phyloP scores from a whole-genome alignment of 164 flowering plant species.

The Nelumbo lutea region DNA sequence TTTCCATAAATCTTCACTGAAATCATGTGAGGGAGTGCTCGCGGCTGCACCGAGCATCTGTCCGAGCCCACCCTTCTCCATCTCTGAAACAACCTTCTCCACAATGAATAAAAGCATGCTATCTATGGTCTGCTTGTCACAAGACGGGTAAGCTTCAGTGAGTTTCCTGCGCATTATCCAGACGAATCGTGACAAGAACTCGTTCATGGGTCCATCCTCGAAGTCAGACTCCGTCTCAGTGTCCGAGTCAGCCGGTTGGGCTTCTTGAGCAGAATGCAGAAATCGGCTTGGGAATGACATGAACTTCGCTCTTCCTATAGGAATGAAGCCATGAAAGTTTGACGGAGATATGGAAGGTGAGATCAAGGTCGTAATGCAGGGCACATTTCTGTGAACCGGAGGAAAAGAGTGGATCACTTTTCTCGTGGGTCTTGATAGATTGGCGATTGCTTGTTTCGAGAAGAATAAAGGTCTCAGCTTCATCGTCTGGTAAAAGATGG shows the following conservation, averaged over 20 bases:
- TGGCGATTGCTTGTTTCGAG: conserved; percentile 18
- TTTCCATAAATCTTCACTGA: conserved; percentile 85
- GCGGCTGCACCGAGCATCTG: conserved; percentile 28
- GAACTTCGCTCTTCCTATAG: conserved; percentile 3
- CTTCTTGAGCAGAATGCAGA: conserved; percentile 29
- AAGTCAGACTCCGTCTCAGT: conserved; percentile 7
- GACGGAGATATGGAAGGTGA: conserved; percentile 9
- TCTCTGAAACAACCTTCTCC: conserved; percentile 59
- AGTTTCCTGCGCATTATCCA: conserved; percentile 73
- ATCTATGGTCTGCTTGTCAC: conserved; percentile 61
- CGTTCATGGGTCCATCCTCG: conserved; percentile 50
- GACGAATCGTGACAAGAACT: conserved; percentile 79
- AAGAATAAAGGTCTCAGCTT: conserved; percentile 31
- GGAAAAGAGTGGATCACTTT: conserved; percentile 6
- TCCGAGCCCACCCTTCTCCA: conserved; percentile 56
- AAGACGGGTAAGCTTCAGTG: conserved; percentile 42
- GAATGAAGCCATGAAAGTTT: background rate
- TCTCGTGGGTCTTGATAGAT: conserved; percentile 24
- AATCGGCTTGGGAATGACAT: conserved; percentile 7
- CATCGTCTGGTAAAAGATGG: conserved; percentile 20
- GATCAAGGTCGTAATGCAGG: conserved; percentile 10
- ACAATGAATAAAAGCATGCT: conserved; percentile 73
- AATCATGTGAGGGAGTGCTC: conserved; percentile 36
- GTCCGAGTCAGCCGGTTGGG: conserved; percentile 1
- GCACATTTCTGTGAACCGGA: conserved; percentile 9